Conservation (phyloP, 2,329 filamentous ascomycete genomes). For the Neofusicoccum kwambonambiense region DNA sequence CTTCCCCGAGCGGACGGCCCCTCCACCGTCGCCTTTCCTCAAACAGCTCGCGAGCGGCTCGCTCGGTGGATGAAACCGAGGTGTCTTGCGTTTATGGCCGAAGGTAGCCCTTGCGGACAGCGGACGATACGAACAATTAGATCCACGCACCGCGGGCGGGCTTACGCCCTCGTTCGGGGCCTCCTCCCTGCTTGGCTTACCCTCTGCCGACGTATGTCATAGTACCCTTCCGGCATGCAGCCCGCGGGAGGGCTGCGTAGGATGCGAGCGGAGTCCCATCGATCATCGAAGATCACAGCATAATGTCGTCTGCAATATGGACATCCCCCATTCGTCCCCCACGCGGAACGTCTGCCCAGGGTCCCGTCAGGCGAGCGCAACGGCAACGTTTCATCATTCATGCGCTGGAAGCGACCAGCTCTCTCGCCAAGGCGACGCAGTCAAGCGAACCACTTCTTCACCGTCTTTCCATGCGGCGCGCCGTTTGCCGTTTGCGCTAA, state of each 20-base stretch:
- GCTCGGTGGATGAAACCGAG: conserved; percentile 15
- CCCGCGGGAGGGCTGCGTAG: conserved; percentile 16
- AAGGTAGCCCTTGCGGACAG: conserved; percentile 10
- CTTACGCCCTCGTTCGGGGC: conserved; percentile 11
- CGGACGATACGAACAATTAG: conserved; percentile 12
- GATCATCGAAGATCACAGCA: conserved; percentile 20
- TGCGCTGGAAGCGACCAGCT: conserved; percentile 15
- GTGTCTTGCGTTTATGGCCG: conserved; percentile 14
- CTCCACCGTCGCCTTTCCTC: conserved; percentile 2
- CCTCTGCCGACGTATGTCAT: conserved; percentile 8
- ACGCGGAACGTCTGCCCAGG: conserved; percentile 15
- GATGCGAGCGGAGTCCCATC: conserved; percentile 15
- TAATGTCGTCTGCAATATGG: conserved; percentile 16
- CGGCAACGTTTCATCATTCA: conserved; percentile 17
- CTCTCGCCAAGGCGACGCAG: conserved; percentile 4
- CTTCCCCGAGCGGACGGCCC: conserved; percentile 7
- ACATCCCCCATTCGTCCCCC: conserved; percentile 16
- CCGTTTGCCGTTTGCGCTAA: conserved; percentile 16
- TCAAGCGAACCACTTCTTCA: conserved; percentile 15
- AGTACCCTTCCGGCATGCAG: conserved; percentile 13
- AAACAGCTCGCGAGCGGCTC: conserved; percentile 12
- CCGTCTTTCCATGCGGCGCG: conserved; percentile 18
- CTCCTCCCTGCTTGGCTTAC: conserved; percentile 8
- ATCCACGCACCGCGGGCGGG: conserved; percentile 5
- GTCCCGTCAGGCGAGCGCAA: conserved; percentile 17